These are phyloP conservation scores for Rickenella mellea DNA, from an alignment of 768 basidiomycete genomes.

Conservation along the genomic window DNA sequence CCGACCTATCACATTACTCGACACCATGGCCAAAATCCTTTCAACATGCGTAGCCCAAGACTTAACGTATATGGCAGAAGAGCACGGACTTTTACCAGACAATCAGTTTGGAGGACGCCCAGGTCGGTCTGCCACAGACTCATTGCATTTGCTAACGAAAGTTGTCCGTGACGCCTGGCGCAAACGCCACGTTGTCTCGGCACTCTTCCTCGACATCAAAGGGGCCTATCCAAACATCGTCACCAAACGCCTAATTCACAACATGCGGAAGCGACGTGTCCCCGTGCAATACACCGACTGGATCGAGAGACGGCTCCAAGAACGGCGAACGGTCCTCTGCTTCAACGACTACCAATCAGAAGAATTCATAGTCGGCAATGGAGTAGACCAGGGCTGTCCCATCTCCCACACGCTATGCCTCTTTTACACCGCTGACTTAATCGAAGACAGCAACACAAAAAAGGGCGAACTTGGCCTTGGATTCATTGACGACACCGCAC, in stretches of 20 bases:
- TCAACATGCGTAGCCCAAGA: slow-evolving; percentile 14
- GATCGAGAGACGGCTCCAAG: slow-evolving; percentile 10
- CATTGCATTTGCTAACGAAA: slow-evolving; percentile 14
- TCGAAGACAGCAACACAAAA: no score
- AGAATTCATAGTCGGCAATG: slow-evolving; percentile 4
- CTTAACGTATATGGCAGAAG: slow-evolving; percentile 18
- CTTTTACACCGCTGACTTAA: slow-evolving; percentile 15
- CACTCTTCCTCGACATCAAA: slow-evolving; percentile 32
- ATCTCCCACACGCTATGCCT: slow-evolving; percentile 13
- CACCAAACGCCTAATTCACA: no score
- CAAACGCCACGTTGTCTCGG: slow-evolving; percentile 20
- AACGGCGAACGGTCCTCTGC: slow-evolving; percentile 2
- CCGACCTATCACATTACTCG: slow-evolving; percentile 26
- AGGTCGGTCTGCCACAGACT: slow-evolving; percentile 27
- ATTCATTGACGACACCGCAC: slow-evolving; percentile 23
- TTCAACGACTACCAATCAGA: slow-evolving; percentile 16
- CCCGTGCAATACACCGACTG: no score
- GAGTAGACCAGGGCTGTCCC: slow-evolving; percentile 16
- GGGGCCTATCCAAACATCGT: slow-evolving; percentile 35
- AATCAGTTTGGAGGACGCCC: slow-evolving; percentile 30
- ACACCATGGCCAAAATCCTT: slow-evolving; percentile 21
- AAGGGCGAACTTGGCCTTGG: no score
- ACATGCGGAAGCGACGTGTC: no score
- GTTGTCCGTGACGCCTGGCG: slow-evolving; percentile 18
- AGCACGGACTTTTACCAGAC: slow-evolving; percentile 21